Percentiles rank a stretch among this genome's conserved stretches.
These are phyloP conservation scores for Metschnikowia arizonensis DNA, from an alignment of 805 yeast genomes.

Conservation along the genomic window DNA sequence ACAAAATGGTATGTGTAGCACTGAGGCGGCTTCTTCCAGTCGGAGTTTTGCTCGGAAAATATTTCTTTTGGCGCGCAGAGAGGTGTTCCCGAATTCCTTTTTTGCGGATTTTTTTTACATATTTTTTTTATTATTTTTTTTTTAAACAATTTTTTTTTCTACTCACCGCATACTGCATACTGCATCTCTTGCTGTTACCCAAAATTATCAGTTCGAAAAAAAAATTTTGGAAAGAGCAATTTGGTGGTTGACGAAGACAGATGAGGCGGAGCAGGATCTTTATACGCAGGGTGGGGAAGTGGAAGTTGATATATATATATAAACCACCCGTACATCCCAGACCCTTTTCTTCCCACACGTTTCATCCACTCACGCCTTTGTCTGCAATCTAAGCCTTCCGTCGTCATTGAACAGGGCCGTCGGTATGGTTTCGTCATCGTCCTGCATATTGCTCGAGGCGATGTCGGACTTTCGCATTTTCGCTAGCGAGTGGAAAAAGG, in stretches of 20 bases:
- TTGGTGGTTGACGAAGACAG: too few species aligned
- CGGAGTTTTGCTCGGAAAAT: constrained; percentile 3
- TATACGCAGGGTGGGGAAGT: too few species aligned
- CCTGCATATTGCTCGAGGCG: constrained; percentile 6
- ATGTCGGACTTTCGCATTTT: constrained; percentile 6
- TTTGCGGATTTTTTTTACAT: constrained; percentile 1
- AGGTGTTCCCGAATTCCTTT: neutral
- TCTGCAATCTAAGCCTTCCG: neutral
- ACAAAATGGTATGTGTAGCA: neutral
- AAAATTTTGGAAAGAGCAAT: too few species aligned
- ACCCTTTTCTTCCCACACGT: neutral
- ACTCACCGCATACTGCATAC: constrained; percentile 1
- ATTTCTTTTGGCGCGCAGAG: constrained; percentile 3
- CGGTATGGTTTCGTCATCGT: constrained; percentile 9
- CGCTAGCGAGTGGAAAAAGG: neutral
- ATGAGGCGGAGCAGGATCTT: too few species aligned
- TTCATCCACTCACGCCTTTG: neutral
- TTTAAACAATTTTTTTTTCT: too few species aligned
- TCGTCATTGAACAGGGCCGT: neutral
- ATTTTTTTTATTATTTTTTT: too few species aligned
- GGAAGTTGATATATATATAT: too few species aligned
- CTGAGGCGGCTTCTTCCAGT: neutral
- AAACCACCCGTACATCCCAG: too few species aligned
- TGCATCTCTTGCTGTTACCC: neutral
- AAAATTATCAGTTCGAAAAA: neutral